These are phyloP conservation scores for Pisolithus orientalis DNA, from an alignment of 768 basidiomycete species.

Conservation along the genomic window DNA sequence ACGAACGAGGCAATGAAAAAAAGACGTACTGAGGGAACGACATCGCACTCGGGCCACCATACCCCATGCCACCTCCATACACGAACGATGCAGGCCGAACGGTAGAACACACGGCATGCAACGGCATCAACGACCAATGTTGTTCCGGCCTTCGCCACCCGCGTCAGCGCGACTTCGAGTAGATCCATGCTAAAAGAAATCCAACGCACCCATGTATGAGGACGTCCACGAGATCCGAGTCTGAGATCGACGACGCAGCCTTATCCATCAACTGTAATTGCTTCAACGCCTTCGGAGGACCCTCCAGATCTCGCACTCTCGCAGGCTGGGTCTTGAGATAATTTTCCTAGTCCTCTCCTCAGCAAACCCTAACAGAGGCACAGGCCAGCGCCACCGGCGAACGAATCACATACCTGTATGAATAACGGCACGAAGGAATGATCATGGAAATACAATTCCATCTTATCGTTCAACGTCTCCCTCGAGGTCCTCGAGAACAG, in stretches of 20 bases:
- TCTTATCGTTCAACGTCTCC: slow-evolving; percentile 83
- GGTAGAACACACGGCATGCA: slow-evolving; percentile 88
- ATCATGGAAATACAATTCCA: slow-evolving; percentile 96
- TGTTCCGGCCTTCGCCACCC: slow-evolving; percentile 67
- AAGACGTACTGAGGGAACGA: slow-evolving; percentile 76
- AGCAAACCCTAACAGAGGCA: too few relatives aligned
- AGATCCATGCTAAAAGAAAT: neutral
- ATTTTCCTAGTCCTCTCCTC: slow-evolving; percentile 56
- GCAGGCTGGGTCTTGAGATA: slow-evolving; percentile 83
- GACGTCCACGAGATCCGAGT: slow-evolving; percentile 88
- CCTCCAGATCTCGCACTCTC: slow-evolving; percentile 47
- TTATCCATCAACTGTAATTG: slow-evolving; percentile 76
- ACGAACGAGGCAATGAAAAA: too few relatives aligned
- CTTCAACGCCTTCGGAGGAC: slow-evolving; percentile 61
- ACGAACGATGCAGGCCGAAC: slow-evolving; percentile 80
- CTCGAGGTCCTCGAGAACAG: slow-evolving; percentile 78
- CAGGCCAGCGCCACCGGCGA: slow-evolving; percentile 21
- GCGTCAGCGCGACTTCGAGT: neutral
- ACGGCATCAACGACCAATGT: slow-evolving; percentile 92
- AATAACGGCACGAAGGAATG: slow-evolving; percentile 92
- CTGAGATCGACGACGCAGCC: slow-evolving; percentile 90
- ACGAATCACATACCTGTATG: slow-evolving; percentile 58
- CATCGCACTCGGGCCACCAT: slow-evolving; percentile 60
- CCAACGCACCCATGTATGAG: slow-evolving; percentile 79
- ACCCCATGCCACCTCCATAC: slow-evolving; percentile 68